A percentile compares a stretch with the other conserved stretches of the same genome.
phyloP scores from a whole-genome alignment of 805 yeast genomes.

The Kodamaea kaohsiungensis region DNA sequence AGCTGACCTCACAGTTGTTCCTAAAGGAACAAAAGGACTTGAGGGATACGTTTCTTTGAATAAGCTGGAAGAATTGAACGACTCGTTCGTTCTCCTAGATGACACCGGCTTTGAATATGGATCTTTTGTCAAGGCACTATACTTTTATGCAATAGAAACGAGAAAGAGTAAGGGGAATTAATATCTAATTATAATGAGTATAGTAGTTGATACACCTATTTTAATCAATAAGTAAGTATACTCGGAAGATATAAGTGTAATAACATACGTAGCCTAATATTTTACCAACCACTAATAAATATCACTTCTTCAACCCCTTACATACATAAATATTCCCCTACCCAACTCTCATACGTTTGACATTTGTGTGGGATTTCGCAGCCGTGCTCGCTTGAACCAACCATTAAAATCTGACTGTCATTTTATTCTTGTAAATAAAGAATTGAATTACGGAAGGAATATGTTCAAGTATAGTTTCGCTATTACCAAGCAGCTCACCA shows the following conservation, averaged over 20 bases:
- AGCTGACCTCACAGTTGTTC: slow-evolving; percentile 17
- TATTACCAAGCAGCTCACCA: slow-evolving; percentile 1
- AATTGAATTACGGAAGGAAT: background rate
- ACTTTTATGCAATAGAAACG: slow-evolving; percentile 11
- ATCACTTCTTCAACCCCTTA: background rate
- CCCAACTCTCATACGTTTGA: background rate
- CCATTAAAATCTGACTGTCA: background rate
- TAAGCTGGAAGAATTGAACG: background rate
- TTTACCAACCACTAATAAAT: too few relatives aligned
- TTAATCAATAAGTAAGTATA: too few relatives aligned
- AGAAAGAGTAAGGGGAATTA: background rate
- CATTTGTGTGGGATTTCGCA: background rate
- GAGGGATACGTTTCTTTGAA: background rate
- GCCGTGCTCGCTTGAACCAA: background rate
- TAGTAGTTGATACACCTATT: background rate
- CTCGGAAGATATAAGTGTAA: too few relatives aligned
- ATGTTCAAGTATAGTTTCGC: slow-evolving; percentile 3
- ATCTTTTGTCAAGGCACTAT: slow-evolving; percentile 17
- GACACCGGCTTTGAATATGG: slow-evolving; percentile 15
- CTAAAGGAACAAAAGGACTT: slow-evolving; percentile 5
- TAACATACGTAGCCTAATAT: too few relatives aligned
- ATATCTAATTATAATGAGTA: background rate
- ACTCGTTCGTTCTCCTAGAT: slow-evolving; percentile 13
- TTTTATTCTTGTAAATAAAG: background rate
- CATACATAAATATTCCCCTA: background rate